Evolutionary conservation across 495 filamentous ascomycete genomes (phyloP), one percentile per base, ranked within the genome.

Genomic region (Eremomyces bilateralis): DNA sequence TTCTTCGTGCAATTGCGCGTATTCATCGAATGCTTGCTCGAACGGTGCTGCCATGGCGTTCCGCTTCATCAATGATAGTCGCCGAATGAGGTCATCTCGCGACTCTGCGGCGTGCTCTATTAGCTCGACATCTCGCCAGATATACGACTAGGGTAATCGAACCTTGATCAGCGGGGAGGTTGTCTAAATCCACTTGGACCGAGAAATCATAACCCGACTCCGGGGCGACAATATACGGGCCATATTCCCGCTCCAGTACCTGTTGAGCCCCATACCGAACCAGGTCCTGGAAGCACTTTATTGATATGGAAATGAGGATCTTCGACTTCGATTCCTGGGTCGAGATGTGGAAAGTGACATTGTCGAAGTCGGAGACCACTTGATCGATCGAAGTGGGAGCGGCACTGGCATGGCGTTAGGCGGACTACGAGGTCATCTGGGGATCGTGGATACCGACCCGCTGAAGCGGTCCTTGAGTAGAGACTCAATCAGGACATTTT

Each of bases 1-100:
- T 45, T 82, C 79, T 46, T 88, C 79, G 38, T 74, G 68, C 30
- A 94, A 64, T 42, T 74, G 65, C 41, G 80, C 73, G 58, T 90
- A 80, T 52, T 92, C 83, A 45, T 91, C 71, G 54, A 95, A 95
- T 8, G 88, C 88, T 47, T 79, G 72, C 60, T 95, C 88, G 52
- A 95, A 97, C 1, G 88, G 88, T 20, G 88, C 83, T 29, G 88
- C 88, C 88, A 97, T 95, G 36, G 77, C 82, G 53, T 97, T 94
- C 39, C 88, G 81, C 63, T 93, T 95, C 41, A 97, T 54, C 34
- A 97, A 60, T 18, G 82, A 76, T 34, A 95, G 67, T 45, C 80
- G 73, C 51, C 69, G 74, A 46, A 94, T 69, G 40, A 97, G 61
- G 40, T 80, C 83, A 35, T 91, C 82, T 43, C 71, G 67, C 31